Conservation (phyloP, 1,284 basidiomycete genomes). For the Sanghuangporus sanghuang region DNA sequence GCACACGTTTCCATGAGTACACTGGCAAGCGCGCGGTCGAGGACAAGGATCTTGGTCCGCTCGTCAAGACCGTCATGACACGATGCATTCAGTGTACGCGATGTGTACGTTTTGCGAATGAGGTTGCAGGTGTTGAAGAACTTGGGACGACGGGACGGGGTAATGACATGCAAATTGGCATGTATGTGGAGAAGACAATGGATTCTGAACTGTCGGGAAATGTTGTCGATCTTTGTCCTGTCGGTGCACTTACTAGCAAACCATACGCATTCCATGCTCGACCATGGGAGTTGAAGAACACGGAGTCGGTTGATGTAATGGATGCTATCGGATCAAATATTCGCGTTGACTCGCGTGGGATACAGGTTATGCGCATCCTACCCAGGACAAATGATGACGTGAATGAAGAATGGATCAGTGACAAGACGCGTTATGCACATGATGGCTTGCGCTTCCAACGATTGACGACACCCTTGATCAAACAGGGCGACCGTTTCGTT, state of each 20-base stretch:
- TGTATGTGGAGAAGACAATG: conserved; percentile 97
- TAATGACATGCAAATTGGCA: conserved; percentile 98
- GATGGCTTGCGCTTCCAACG: conserved; percentile 97
- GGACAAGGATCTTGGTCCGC: conserved; percentile 96
- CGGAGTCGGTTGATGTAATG: conserved; percentile 95
- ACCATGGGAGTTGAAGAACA: conserved; percentile 98
- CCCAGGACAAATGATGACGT: conserved; percentile 97
- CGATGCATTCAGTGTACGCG: conserved; percentile 99
- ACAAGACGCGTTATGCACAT: conserved; percentile 97
- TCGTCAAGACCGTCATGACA: conserved; percentile 99
- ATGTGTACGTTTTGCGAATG: conserved; percentile 98
- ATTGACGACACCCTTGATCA: conserved; percentile 88
- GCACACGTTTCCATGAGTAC: conserved; percentile 97
- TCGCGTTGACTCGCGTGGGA: conserved; percentile 91
- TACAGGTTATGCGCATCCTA: conserved; percentile 96
- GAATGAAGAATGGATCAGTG: conserved; percentile 99
- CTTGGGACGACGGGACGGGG: conserved; percentile 96
- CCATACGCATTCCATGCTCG: conserved; percentile 97
- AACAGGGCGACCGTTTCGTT: conserved; percentile 90
- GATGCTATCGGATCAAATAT: conserved; percentile 99
- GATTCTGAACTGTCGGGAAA: conserved; percentile 98
- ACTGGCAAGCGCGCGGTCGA: conserved; percentile 97
- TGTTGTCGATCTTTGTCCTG: conserved; percentile 94
- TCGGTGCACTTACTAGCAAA: conserved; percentile 97
- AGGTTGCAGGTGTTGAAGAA: conserved; percentile 98